phyloP scores from a whole-genome alignment of 495 filamentous ascomycete species.

The Annulohypoxylon stygium region DNA sequence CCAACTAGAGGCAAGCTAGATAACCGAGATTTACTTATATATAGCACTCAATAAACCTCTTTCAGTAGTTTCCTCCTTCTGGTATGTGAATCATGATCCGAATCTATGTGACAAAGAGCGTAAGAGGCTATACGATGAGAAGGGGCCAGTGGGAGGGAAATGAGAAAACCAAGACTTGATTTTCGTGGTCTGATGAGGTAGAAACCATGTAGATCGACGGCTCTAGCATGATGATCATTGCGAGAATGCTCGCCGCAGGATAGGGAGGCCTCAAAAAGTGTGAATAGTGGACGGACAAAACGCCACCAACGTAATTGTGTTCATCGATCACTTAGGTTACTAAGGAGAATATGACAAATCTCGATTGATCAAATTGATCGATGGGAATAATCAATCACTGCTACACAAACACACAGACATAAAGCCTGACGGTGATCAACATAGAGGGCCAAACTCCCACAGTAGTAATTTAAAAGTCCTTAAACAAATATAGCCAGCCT shows the following conservation, averaged over 20 bases:
- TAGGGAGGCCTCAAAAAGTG: too few species aligned
- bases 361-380: neutral
- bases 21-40: slow-evolving; percentile 26
- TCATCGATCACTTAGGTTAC: too few species aligned
- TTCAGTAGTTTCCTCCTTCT: neutral
- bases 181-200: neutral
- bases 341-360: too few species aligned
- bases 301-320: too few species aligned
- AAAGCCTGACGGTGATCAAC: neutral
- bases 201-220: neutral
- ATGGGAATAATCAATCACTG: neutral
- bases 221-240: neutral
- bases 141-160: neutral
- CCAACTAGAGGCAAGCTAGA: slow-evolving; percentile 5
- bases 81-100: neutral
- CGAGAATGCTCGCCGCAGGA: too few species aligned
- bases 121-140: neutral
- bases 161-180: neutral
- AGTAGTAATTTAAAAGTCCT: neutral
- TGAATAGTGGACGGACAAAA: neutral
- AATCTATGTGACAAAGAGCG: neutral
- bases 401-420: neutral
- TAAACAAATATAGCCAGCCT: neutral
- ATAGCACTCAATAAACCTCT: neutral
- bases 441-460: neutral